Percentiles rank a stretch among this genome's conserved stretches.
Evolutionary conservation across 176 grass and related monocot species (phyloP).

Genomic region (Oryza meyeriana): DNA sequence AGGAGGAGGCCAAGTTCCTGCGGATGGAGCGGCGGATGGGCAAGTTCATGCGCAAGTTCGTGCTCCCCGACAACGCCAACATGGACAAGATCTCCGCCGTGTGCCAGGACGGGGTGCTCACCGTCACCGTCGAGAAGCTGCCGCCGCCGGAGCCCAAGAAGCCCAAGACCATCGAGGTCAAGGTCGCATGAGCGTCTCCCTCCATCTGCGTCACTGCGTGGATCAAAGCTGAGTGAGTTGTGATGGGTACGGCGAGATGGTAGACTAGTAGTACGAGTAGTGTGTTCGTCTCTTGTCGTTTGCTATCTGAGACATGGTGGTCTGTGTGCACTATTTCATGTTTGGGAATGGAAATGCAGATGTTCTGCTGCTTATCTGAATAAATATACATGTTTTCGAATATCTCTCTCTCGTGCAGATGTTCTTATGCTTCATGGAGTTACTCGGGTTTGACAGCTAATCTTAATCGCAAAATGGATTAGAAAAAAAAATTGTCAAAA

Average conservation of each 20-base stretch:
- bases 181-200: constrained; percentile 35
- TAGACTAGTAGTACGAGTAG: background rate
- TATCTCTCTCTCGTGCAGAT: too few relatives aligned
- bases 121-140: constrained; percentile 55
- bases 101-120: constrained; percentile 70
- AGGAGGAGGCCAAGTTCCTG: constrained; percentile 68
- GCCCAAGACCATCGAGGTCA: constrained; percentile 76
- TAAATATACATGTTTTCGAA: background rate
- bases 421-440: too few relatives aligned
- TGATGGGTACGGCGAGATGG: background rate
- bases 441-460: too few relatives aligned
- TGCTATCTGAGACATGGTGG: background rate
- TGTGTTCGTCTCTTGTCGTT: background rate
- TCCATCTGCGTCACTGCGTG: background rate
- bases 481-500: too few relatives aligned
- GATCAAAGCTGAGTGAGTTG: background rate
- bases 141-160: constrained; percentile 88
- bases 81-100: constrained; percentile 55
- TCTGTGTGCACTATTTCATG: background rate
- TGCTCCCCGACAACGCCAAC: constrained; percentile 63
- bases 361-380: constrained; percentile 13
- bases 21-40: constrained; percentile 78
- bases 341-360: background rate
- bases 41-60: constrained; percentile 83
- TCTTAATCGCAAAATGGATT: too few relatives aligned